phyloP scores from a whole-genome alignment of 805 yeast species.

The Scheffersomyces spartinae region DNA sequence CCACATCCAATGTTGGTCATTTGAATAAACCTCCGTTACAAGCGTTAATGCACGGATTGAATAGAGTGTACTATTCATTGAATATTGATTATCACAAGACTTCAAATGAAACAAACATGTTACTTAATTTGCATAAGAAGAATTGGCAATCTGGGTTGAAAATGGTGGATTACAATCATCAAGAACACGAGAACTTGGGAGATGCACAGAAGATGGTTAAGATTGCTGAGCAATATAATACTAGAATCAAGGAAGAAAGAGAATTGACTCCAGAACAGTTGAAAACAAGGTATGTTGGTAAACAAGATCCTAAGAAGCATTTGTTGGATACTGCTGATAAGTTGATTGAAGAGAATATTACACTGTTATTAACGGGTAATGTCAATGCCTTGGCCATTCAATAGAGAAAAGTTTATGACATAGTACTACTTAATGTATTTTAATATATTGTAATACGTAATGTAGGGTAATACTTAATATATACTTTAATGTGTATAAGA shows the following conservation, averaged over 20 bases:
- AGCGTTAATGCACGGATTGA: constrained; percentile 92
- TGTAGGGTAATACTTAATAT: too few relatives aligned
- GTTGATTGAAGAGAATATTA: constrained; percentile 82
- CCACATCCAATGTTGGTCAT: constrained; percentile 92
- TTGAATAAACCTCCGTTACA: constrained; percentile 94
- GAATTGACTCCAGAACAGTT: constrained; percentile 80
- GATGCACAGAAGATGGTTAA: constrained; percentile 73
- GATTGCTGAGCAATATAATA: constrained; percentile 81
- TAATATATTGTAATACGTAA: too few relatives aligned
- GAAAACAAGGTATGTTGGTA: constrained; percentile 94
- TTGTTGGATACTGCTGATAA: constrained; percentile 78
- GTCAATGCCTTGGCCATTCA: constrained; percentile 86
- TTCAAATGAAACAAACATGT: constrained; percentile 83
- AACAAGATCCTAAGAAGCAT: constrained; percentile 98
- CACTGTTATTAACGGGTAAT: constrained; percentile 76
- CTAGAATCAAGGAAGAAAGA: constrained; percentile 85
- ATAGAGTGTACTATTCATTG: constrained; percentile 92
- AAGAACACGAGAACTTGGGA: constrained; percentile 64
- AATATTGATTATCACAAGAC: constrained; percentile 94
- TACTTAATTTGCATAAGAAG: constrained; percentile 84
- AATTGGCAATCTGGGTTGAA: constrained; percentile 92
- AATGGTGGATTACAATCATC: constrained; percentile 63
- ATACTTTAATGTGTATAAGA: too few relatives aligned
- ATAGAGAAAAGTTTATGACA: constrained; percentile 27
- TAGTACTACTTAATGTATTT: background rate